Evolutionary conservation across 805 yeast species (phyloP).

Genomic region (Saccharomyces paradoxus): DNA sequence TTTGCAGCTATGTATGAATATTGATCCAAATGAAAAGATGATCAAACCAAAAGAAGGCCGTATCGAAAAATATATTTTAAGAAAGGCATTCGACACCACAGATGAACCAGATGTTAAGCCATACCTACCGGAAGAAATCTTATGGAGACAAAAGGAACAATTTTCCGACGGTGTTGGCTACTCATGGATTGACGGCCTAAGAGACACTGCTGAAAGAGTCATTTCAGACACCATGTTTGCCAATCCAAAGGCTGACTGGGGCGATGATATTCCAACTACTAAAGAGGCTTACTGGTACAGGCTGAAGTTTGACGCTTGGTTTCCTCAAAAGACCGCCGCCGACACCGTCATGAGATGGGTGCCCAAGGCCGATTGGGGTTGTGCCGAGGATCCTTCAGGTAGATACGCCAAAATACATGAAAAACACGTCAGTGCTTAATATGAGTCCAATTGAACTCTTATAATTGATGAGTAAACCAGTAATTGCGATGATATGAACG

Average conservation of each 20-base stretch:
- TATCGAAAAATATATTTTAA: constrained; percentile 86
- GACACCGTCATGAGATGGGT: constrained; percentile 97
- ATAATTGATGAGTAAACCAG: neutral
- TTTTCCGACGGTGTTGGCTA: constrained; percentile 97
- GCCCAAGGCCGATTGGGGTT: constrained; percentile 99
- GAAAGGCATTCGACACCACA: constrained; percentile 91
- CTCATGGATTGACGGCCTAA: constrained; percentile 95
- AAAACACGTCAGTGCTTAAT: constrained; percentile 35
- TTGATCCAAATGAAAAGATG: constrained; percentile 82
- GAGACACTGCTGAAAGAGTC: constrained; percentile 79
- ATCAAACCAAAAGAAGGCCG: constrained; percentile 57
- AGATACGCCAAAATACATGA: constrained; percentile 87
- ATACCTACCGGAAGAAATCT: constrained; percentile 85
- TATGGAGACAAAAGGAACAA: constrained; percentile 98
- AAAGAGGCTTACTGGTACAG: constrained; percentile 99
- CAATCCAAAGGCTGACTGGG: constrained; percentile 90
- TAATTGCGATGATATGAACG: neutral
- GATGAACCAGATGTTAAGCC: constrained; percentile 69
- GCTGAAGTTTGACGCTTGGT: constrained; percentile 82
- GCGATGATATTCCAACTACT: constrained; percentile 81
- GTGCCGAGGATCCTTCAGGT: constrained; percentile 94
- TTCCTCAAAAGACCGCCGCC: constrained; percentile 84
- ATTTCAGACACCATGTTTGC: constrained; percentile 83
- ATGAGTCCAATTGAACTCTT: neutral
- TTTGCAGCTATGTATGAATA: constrained; percentile 83